These are phyloP conservation scores for Cryphonectria nitschkei DNA, from an alignment of 2,329 filamentous ascomycete species.

Conservation along the genomic window DNA sequence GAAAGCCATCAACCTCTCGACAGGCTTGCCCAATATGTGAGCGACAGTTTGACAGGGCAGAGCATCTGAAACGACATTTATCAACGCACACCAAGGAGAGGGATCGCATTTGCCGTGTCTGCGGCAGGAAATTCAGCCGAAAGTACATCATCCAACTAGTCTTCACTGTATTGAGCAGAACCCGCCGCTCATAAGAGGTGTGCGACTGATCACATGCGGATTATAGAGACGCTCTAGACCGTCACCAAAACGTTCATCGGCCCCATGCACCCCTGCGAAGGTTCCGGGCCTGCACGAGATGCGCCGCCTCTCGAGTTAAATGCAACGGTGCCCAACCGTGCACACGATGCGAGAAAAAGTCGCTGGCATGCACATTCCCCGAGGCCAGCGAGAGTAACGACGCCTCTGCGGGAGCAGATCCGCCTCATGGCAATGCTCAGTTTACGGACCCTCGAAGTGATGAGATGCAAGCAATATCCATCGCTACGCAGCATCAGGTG, in stretches of 20 bases:
- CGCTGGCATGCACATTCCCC: slow-evolving; percentile 18
- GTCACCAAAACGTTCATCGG: slow-evolving; percentile 19
- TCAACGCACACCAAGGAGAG: slow-evolving; percentile 23
- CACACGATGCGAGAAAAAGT: slow-evolving; percentile 19
- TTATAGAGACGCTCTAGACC: slow-evolving; percentile 18
- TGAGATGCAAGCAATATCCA: slow-evolving; percentile 4
- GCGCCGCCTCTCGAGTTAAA: slow-evolving; percentile 22
- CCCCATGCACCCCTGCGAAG: slow-evolving; percentile 16
- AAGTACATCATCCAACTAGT: slow-evolving; percentile 5
- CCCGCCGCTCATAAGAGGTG: background rate
- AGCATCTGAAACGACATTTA: slow-evolving; percentile 23
- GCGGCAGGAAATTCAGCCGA: slow-evolving; percentile 23
- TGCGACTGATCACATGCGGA: background rate
- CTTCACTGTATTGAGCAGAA: background rate
- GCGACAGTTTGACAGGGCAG: slow-evolving; percentile 19
- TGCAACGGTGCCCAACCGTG: slow-evolving; percentile 19
- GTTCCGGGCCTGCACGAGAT: slow-evolving; percentile 22
- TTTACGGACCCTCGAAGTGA: background rate
- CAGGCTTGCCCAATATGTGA: slow-evolving; percentile 20
- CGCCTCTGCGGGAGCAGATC: background rate
- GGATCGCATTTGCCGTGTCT: slow-evolving; percentile 16
- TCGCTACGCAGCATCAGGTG: background rate
- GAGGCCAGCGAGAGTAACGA: slow-evolving; percentile 11
- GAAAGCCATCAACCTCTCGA: background rate
- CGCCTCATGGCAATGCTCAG: background rate